Evolutionary conservation across 1,284 basidiomycete species (phyloP), one percentile per base, ranked within the genome.

Genomic region (Leccinum pachyderme): DNA sequence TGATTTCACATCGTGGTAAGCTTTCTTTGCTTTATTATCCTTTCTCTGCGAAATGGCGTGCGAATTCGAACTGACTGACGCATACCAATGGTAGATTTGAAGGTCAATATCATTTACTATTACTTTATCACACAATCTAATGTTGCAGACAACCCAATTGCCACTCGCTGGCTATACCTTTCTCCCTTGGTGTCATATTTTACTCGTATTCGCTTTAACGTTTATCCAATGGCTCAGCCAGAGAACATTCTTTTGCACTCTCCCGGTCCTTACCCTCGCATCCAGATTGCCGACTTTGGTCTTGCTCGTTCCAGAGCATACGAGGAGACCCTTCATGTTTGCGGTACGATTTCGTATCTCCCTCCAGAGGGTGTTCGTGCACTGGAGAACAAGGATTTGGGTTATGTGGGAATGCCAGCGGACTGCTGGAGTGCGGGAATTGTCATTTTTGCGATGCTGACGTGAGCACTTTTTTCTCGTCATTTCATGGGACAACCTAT

Each of bases 341-440:
- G 86, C 61, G 90, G 91, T 8, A 93, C 91, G 0, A 81, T 92
- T 28, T 85, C 86, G 2, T 93, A 93, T 69, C 76, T 93, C n/a
- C 89, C 91, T 13, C 91, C 91, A 0, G 91, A 93, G 71, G 89
- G 87, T 7, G 81, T 93, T 28, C 75, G 87, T 2, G 90, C 88
- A 8, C 72, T 91, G 41, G 86, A 89, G 59, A 77, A 87, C 61
- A 84, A 84, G 59, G 77, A 87, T 54, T 71, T 86, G 49, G 82
- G 86, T 49, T 93, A 93, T 61, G 79, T 86, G 37, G 81, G 89
- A 13, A 87, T 91, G 82, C 86, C 86, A 28, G 81, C 89, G 0
- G 91, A 93, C 67, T 91, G 89, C 63, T 93, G 90, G 91, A 89
- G 88, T 60, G 80, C 86, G 9, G 91, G 90, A 8, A 81, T 92